These are phyloP conservation scores for Glycine tomentella DNA, from an alignment of 306 rosid genomes.

Conservation along the genomic window DNA sequence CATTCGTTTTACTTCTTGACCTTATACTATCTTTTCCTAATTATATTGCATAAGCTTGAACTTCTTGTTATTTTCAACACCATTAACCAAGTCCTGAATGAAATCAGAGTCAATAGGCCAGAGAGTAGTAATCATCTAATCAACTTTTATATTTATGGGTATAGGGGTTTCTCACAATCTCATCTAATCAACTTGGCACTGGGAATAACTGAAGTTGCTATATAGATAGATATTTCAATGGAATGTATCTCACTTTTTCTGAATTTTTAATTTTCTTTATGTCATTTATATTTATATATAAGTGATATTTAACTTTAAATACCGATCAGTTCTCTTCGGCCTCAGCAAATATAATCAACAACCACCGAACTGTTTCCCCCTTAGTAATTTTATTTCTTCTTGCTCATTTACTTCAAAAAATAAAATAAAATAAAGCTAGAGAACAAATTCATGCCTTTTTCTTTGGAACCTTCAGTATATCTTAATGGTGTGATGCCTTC, in stretches of 20 bases:
- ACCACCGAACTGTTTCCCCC: no score
- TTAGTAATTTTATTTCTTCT: no score
- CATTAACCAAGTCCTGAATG: slow-evolving; percentile 11
- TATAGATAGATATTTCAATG: background rate
- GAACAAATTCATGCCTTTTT: background rate
- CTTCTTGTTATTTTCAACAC: slow-evolving; percentile 22
- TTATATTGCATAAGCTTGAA: slow-evolving; percentile 25
- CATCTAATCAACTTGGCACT: background rate
- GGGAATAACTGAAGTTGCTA: background rate
- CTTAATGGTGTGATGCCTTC: background rate
- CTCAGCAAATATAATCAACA: no score
- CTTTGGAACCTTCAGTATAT: background rate
- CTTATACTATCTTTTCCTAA: background rate
- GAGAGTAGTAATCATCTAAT: background rate
- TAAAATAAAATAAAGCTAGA: background rate
- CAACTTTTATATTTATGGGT: background rate
- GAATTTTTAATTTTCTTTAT: no score
- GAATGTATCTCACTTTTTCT: no score
- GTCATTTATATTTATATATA: no score
- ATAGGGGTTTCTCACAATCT: background rate
- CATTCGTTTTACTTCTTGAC: background rate
- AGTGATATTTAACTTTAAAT: no score
- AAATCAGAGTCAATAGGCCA: background rate
- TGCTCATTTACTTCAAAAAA: no score
- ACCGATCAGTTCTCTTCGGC: no score